A percentile compares a stretch with the other conserved stretches of the same genome.
Evolutionary conservation across 2,329 filamentous ascomycete species (phyloP).

Genomic region (Phaeosphaeria sp.): DNA sequence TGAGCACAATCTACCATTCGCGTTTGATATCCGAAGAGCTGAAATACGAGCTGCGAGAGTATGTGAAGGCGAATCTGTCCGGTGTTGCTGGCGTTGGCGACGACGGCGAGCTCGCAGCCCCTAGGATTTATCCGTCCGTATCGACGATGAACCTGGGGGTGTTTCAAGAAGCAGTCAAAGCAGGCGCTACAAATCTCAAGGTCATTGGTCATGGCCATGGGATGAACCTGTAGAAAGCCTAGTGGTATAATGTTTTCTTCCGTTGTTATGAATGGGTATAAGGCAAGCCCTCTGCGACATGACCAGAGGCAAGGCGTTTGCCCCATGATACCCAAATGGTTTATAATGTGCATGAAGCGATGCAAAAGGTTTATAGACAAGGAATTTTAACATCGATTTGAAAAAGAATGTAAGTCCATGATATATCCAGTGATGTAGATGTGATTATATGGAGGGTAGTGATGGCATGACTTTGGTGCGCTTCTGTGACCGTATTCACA

Average conservation of each 20-base stretch:
- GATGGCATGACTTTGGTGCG: neutral
- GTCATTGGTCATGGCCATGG: neutral
- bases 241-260: neutral
- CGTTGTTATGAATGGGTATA: neutral
- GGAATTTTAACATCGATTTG: neutral
- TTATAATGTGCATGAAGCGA: neutral
- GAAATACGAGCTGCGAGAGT: constrained; percentile 8
- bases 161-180: neutral
- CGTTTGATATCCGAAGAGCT: constrained; percentile 1
- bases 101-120: neutral
- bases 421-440: neutral
- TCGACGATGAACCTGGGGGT: neutral
- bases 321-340: neutral
- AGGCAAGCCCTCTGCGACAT: neutral
- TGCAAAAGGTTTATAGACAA: neutral
- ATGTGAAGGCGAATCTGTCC: constrained; percentile 3
- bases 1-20: constrained; percentile 22
- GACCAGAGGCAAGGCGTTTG: neutral
- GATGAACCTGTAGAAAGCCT: neutral
- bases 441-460: neutral
- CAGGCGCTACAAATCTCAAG: neutral
- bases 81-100: neutral
- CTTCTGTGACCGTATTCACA: neutral
- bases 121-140: constrained; percentile 1
- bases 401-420: neutral